A percentile compares a stretch with the other conserved stretches of the same genome.
phyloP scores from a whole-genome alignment of 176 grass and related monocot genomes.

The Hordeum marinum region DNA sequence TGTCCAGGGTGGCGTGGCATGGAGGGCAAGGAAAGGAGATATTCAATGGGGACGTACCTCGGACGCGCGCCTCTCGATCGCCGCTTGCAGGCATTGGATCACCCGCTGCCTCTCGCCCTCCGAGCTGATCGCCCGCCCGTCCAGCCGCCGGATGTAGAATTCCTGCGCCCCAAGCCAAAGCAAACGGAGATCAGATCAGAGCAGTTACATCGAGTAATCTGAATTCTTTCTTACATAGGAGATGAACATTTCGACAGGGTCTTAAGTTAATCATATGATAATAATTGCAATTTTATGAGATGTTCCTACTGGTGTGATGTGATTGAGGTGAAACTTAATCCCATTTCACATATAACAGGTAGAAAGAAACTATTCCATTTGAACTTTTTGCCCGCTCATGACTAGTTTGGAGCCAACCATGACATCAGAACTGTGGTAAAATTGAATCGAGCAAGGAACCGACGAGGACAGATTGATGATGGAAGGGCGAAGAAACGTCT shows the following conservation, averaged over 20 bases:
- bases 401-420: neutral
- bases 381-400: neutral
- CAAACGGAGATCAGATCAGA: neutral
- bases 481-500: slow-evolving; percentile 12
- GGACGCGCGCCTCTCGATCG: slow-evolving; percentile 71
- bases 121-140: slow-evolving; percentile 74
- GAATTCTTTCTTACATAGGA: neutral
- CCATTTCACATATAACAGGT: neutral
- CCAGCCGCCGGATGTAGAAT: slow-evolving; percentile 63
- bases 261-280: neutral
- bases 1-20: slow-evolving; percentile 36
- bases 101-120: slow-evolving; percentile 78
- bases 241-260: neutral
- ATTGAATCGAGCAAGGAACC: neutral
- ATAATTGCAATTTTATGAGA: neutral
- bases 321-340: neutral
- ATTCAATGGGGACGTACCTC: slow-evolving; percentile 56
- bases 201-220: neutral
- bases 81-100: slow-evolving; percentile 74
- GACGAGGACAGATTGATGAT: neutral
- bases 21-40: slow-evolving; percentile 36
- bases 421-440: neutral
- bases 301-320: neutral
- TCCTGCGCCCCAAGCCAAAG: slow-evolving; percentile 41
- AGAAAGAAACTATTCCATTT: neutral